Evolutionary conservation across 257 asterid species (phyloP).

Genomic region (Forsythia suspensa): DNA sequence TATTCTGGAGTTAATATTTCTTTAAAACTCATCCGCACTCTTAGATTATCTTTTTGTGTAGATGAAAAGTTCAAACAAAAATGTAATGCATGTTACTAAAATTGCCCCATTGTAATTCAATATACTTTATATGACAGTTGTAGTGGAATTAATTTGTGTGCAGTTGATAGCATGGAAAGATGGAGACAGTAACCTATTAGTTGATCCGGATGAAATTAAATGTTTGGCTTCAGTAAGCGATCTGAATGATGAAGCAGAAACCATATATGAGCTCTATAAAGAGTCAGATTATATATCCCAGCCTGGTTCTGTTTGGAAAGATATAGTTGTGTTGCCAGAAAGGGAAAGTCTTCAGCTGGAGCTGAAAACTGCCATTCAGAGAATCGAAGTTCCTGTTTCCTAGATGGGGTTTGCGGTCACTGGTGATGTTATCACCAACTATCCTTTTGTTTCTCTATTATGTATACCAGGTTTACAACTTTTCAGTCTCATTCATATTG

Average conservation of each 20-base stretch:
- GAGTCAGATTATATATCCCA: constrained; percentile 31
- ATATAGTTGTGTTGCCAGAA: constrained; percentile 46
- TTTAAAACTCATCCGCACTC: neutral
- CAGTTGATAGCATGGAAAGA: constrained; percentile 98
- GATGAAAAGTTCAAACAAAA: neutral
- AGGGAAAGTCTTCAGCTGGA: constrained; percentile 56
- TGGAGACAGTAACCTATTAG: constrained; percentile 61
- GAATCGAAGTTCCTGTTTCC: constrained; percentile 41
- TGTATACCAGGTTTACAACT: too few species aligned
- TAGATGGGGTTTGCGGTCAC: neutral
- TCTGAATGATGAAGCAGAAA: constrained; percentile 81
- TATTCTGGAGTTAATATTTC: neutral
- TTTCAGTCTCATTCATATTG: neutral
- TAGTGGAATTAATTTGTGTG: neutral
- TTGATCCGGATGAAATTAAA: constrained; percentile 66
- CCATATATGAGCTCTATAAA: constrained; percentile 58
- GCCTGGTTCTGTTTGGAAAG: constrained; percentile 69
- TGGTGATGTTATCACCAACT: neutral
- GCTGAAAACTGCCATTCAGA: constrained; percentile 47
- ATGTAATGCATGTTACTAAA: neutral
- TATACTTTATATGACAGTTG: neutral
- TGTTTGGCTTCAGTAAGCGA: constrained; percentile 50
- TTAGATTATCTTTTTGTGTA: neutral
- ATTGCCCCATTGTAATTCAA: neutral
- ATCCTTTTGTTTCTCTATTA: neutral